phyloP scores from a whole-genome alignment of 2,329 filamentous ascomycete species.

The Cladosporium sphaerospermum region DNA sequence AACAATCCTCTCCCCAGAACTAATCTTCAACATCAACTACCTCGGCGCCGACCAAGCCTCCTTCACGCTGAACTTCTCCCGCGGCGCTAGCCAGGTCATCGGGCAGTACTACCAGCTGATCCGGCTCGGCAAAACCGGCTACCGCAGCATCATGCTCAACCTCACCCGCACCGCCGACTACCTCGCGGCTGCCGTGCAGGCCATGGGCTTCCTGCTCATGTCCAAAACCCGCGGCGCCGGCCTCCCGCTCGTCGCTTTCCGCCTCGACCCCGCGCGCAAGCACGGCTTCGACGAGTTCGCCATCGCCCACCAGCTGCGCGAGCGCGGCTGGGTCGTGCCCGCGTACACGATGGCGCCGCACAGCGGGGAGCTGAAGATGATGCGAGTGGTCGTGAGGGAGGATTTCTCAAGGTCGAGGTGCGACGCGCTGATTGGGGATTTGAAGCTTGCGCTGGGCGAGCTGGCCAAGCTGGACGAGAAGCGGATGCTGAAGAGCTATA shows the following conservation, averaged over 20 bases:
- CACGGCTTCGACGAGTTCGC: slow-evolving; percentile 52
- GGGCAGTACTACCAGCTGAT: slow-evolving; percentile 98
- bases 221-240: slow-evolving; percentile 70
- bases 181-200: slow-evolving; percentile 64
- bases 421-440: slow-evolving; percentile 69
- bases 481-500: slow-evolving; percentile 58
- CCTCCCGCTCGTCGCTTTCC: slow-evolving; percentile 85
- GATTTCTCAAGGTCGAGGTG: slow-evolving; percentile 81
- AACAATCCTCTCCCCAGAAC: slow-evolving; percentile 46
- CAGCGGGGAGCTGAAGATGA: slow-evolving; percentile 76
- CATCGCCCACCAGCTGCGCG: slow-evolving; percentile 73
- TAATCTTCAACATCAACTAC: slow-evolving; percentile 99
- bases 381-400: slow-evolving; percentile 86
- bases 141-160: slow-evolving; percentile 90
- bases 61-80: slow-evolving; percentile 96
- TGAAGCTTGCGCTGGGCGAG: slow-evolving; percentile 67
- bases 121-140: slow-evolving; percentile 85
- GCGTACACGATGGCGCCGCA: slow-evolving; percentile 96
- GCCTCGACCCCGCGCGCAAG: slow-evolving; percentile 54
- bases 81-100: slow-evolving; percentile 89
- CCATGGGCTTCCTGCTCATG: slow-evolving; percentile 81
- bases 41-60: slow-evolving; percentile 91
- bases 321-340: slow-evolving; percentile 86
- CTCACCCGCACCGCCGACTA: slow-evolving; percentile 86
- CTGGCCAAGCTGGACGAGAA: slow-evolving; percentile 69